Evolutionary conservation across 306 rosid genomes (phyloP), one percentile per base, ranked within the genome.

Genomic region (Prunus armeniaca): DNA sequence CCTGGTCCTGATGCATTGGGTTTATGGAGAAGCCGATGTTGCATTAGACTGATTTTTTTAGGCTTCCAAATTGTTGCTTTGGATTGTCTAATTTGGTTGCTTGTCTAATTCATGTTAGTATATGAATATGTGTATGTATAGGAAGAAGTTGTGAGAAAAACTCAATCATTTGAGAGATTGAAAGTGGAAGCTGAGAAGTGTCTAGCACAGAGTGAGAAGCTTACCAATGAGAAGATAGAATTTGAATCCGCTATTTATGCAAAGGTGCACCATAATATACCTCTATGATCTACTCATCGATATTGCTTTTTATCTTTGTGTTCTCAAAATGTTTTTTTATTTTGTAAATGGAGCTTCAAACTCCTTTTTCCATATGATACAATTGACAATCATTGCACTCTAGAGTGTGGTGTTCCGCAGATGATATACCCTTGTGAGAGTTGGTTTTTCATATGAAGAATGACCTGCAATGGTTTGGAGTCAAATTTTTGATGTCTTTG

Each of bases 101-200:
- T 67, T 22, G 65, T 45, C 57, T 65, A 51, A 54, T 50, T 71
- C 71, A n/a, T 32, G 22, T 28, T 20, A 46, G 67, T 66, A 8
- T 47, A 49, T 57, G 27, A 43, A 14, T 76, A 41, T 84, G 63
- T 74, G 32, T 74, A 62, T 87, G 25, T 69, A 64, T 84, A 95
- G 97, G 98, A 90, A 75, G 96, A 90, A 88, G 97, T 95, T 87
- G 90, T 90, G 30, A 75, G 81, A 70, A 91, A 95, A 78, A 82
- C 85, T 45, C 91, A 82, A 66, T 88, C 89, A 3, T 85, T 74
- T 78, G 96, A 92, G 87, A 92, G 83, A 84, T 82, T 91, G 88
- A 92, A 90, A 84, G 87, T 68, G 74, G 98, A 95, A 77, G 88
- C 97, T 45, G 93, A 95, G 82, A 90, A 86, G 78, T 90, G 92